phyloP scores from a whole-genome alignment of 2,329 filamentous ascomycete genomes.

The Knufia petricola region DNA sequence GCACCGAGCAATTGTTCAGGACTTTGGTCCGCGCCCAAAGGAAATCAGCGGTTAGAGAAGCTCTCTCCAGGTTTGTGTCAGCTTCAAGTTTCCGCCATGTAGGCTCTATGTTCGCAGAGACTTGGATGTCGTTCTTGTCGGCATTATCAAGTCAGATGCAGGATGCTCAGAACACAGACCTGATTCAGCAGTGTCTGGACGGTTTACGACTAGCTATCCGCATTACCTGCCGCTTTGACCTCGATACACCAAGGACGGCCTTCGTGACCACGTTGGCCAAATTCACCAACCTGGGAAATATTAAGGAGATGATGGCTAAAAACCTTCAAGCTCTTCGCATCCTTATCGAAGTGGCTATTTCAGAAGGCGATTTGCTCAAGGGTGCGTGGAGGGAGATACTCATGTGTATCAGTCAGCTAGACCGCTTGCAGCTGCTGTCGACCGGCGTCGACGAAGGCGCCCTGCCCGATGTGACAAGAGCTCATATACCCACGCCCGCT shows the following conservation, averaged over 20 bases:
- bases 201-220: slow-evolving; percentile 89
- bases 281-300: slow-evolving; percentile 90
- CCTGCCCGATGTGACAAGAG: slow-evolving; percentile 83
- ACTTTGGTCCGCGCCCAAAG: slow-evolving; percentile 84
- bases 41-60: slow-evolving; percentile 62
- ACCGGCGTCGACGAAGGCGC: slow-evolving; percentile 88
- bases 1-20: slow-evolving; percentile 80
- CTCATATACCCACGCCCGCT: slow-evolving; percentile 57
- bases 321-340: slow-evolving; percentile 91
- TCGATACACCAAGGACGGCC: slow-evolving; percentile 86
- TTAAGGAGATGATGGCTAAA: slow-evolving; percentile 90
- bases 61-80: slow-evolving; percentile 67
- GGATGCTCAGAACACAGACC: slow-evolving; percentile 83
- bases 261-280: slow-evolving; percentile 90
- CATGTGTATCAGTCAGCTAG: slow-evolving; percentile 89
- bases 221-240: slow-evolving; percentile 85
- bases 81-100: slow-evolving; percentile 91
- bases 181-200: slow-evolving; percentile 85
- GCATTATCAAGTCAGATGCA: slow-evolving; percentile 89
- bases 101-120: slow-evolving; percentile 96
- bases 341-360: slow-evolving; percentile 81
- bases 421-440: slow-evolving; percentile 87
- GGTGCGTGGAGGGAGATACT: slow-evolving; percentile 93
- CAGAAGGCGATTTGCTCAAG: slow-evolving; percentile 80
- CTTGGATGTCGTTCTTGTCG: slow-evolving; percentile 98